Conservation (phyloP, 148 eudicot species). For the Vaccinium vitisidaea region DNA sequence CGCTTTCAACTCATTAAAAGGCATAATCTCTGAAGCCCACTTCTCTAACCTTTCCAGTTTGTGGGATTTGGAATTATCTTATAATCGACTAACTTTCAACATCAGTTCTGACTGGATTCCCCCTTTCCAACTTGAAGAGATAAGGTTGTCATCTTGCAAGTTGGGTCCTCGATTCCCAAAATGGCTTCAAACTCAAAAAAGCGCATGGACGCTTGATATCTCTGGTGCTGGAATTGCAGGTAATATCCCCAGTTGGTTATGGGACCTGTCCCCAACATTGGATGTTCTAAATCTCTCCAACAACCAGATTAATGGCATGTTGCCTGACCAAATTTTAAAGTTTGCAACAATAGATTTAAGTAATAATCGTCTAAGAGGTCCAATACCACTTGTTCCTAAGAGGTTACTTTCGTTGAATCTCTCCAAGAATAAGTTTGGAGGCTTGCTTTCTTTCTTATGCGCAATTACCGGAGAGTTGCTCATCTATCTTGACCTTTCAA, state of each 20-base stretch:
- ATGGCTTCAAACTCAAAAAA: conserved; percentile 18
- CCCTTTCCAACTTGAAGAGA: conserved; percentile 15
- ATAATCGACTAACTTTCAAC: not conserved
- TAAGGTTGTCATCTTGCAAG: conserved; percentile 11
- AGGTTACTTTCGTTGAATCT: not conserved
- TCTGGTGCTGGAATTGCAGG: not conserved
- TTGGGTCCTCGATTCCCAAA: conserved; percentile 21
- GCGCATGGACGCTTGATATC: not conserved
- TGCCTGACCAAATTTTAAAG: conserved; percentile 6
- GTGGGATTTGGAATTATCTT: conserved; percentile 1
- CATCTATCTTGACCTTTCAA: not conserved
- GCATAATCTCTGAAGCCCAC: conserved; percentile 21
- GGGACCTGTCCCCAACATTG: not conserved
- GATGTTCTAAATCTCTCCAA: conserved; percentile 15
- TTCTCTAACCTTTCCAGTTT: conserved; percentile 16
- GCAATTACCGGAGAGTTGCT: not conserved
- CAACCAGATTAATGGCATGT: conserved; percentile 14
- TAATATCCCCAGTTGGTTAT: conserved; percentile 4
- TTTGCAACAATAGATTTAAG: conserved; percentile 13
- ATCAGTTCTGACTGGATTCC: conserved; percentile 13
- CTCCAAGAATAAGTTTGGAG: conserved; percentile 6
- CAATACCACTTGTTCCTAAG: conserved; percentile 10
- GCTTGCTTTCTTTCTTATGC: not conserved
- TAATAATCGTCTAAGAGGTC: conserved; percentile 19
- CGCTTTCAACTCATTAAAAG: conserved; percentile 25